Evolutionary conservation across 2,329 filamentous ascomycete genomes (phyloP), one percentile per base, ranked within the genome.

Genomic region (Neoscytalidium dimidiatum): DNA sequence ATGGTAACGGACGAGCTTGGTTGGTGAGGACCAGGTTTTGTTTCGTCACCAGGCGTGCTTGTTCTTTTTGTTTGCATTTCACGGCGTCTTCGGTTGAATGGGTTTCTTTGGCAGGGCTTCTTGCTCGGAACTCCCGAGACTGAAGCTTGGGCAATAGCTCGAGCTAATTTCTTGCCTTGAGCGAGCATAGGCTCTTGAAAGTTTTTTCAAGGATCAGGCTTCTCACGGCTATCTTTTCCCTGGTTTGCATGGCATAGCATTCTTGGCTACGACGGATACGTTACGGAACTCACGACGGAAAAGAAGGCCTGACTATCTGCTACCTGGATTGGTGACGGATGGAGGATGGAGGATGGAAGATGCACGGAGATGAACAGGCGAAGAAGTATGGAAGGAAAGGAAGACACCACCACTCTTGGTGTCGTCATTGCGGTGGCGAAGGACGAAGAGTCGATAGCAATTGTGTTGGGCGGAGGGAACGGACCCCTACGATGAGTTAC

Each of bases 281-380:
- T 60, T 60, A 60, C 56, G 56, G 56, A 60, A 31, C 19, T 46
- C 28, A 46, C 56, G 56, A 60, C 38, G 56, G 56, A 60, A 46
- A 35, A 46, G 38, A 14, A 33, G 26, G 9, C 19, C 3, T 46
- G 56, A 9, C 14, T 26, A 60, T 38, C 21, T 57, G 21, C 19
- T 38, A 41, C 33, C 11, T 53, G 13, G 33, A 21, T 3, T 8
- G 41, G 14, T 13, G 5, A 8, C 6, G 49, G 49, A n/a, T n/a
- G 52, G 52, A 29, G 17, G 17, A 28, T 29, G 21, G 19, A 58
- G 49, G 26, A 23, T 13, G 35, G 56, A 26, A 46, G 35, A 57
- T 21, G 28, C 21, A 56, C 9, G n/a, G n/a, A n/a, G 43, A 41
- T 41, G 8, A 3, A 9, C 14, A 17, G 38, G 14, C 38, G 6